Base-by-base conservation (phyloP, 148 eudicot genomes). In the Vaccinium darrowii region DNA sequence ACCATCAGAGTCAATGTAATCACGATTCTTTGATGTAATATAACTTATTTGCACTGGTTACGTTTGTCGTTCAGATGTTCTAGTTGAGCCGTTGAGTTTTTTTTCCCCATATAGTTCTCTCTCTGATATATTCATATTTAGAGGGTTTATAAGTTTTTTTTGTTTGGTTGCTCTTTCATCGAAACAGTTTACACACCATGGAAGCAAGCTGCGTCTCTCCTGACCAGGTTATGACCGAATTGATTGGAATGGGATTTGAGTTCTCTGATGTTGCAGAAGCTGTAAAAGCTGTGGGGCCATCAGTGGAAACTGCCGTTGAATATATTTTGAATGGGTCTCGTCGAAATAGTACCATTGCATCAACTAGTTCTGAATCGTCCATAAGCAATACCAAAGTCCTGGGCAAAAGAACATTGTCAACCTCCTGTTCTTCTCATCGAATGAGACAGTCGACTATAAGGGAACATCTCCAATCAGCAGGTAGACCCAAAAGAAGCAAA, bases 181-280 rank as follows among this genome's bases (percentile, higher is more conserved):
- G 25, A 73, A 65, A 56, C 56, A 65, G 83, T 39, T 50, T 43
- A 25, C 43, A 76, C n/a, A 73, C 71, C 83, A 92, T 90, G 94
- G 91, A 83, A 52, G 86, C 78, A 67, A 79, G 57, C 33, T 36
- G 71, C 52, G 57, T 86, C 43, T 56, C 78, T 49, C 81, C 89
- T 23, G 92, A 91, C 73, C 89, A 85, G 58, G 87, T 88, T 50
- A 74, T 90, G 43, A 88, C 87, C 1, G 87, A 89, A 80, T 84
- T 95, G 84, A 80, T 88, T 80, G 91, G 82, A 43, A 92, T 90
- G 96, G 95, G 94, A 72, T 92, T 93, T 75, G 92, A 91, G 76
- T 81, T 84, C 27, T 84, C 88, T 60, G 86, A 84, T 81, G 88
- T 86, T 77, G 76, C 80, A 25, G 87, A 91, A 87, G 97, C 97